phyloP scores from a whole-genome alignment of 2,329 filamentous ascomycete genomes.

The Hypoxylon sp. region DNA sequence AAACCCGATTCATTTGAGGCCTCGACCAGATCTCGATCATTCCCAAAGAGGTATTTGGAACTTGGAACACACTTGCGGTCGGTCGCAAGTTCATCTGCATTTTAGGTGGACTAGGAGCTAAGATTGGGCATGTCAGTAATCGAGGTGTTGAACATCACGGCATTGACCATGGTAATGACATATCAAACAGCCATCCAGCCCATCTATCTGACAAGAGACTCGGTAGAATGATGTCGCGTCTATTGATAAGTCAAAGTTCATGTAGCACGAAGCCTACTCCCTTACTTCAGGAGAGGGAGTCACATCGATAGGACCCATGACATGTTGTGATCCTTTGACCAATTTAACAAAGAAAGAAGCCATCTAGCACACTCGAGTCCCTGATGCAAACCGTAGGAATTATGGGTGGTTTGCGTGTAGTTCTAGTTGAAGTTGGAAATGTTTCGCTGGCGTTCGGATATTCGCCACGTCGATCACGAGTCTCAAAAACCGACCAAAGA shows the following conservation, averaged over 20 bases:
- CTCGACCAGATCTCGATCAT: neutral
- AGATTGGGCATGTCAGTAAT: neutral
- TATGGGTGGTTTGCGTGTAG: neutral
- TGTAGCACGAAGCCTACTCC: neutral
- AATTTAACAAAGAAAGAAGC: neutral
- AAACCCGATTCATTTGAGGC: neutral
- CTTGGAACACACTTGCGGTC: neutral
- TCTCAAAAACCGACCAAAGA: constrained; percentile 12
- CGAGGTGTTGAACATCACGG: neutral
- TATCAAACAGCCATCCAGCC: neutral
- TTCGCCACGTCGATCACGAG: constrained; percentile 37
- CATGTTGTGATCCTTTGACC: neutral
- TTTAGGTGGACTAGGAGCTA: neutral
- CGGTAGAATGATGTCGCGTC: neutral
- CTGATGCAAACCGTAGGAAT: neutral
- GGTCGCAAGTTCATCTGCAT: neutral
- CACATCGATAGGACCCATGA: constrained; percentile 2
- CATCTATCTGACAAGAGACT: neutral
- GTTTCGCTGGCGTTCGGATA: neutral
- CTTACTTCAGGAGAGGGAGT: neutral
- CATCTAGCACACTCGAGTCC: neutral
- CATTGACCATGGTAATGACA: neutral
- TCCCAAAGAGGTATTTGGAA: neutral
- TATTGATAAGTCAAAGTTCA: neutral
- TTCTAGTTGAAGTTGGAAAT: neutral